These are phyloP conservation scores for Aspergillus quadrilineatus DNA, from an alignment of 2,329 filamentous ascomycete species.

Conservation along the genomic window DNA sequence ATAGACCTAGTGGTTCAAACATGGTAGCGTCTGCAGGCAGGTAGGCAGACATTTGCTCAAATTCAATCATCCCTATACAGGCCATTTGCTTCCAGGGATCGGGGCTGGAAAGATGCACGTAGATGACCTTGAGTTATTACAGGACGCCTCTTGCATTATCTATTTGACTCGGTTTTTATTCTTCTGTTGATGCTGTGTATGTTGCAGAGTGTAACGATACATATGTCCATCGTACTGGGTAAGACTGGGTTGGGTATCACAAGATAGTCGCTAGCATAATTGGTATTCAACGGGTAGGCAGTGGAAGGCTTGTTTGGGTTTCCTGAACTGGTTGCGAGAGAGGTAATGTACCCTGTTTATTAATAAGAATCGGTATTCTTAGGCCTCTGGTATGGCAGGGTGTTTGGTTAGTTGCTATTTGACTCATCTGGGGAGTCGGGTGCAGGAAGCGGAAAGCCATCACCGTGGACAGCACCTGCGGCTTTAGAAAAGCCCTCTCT, in stretches of 20 bases:
- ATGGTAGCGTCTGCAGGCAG: too few relatives aligned
- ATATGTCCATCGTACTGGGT: background rate
- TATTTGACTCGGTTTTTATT: background rate
- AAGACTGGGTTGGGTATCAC: constrained; percentile 5
- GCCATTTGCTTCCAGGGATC: too few relatives aligned
- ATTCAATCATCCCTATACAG: too few relatives aligned
- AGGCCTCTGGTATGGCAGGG: background rate
- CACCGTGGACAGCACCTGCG: constrained; percentile 48
- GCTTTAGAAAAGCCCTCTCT: constrained; percentile 74
- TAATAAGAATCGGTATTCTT: background rate
- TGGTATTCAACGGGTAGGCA: background rate
- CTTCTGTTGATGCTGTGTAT: background rate
- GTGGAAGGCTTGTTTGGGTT: background rate
- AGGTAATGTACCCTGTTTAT: background rate
- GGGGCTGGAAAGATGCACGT: too few relatives aligned
- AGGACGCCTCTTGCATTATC: background rate
- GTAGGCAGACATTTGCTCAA: too few relatives aligned
- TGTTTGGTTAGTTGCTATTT: constrained; percentile 1
- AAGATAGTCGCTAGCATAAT: constrained; percentile 1
- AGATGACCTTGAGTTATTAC: background rate
- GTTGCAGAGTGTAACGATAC: constrained; percentile 3
- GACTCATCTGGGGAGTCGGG: constrained; percentile 27
- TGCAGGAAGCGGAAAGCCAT: constrained; percentile 42
- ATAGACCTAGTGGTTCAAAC: too few relatives aligned
- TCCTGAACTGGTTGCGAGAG: background rate